Evolutionary conservation across 345 rosid genomes (phyloP).

Genomic region (rapeseed (Brassica napus)): DNA sequence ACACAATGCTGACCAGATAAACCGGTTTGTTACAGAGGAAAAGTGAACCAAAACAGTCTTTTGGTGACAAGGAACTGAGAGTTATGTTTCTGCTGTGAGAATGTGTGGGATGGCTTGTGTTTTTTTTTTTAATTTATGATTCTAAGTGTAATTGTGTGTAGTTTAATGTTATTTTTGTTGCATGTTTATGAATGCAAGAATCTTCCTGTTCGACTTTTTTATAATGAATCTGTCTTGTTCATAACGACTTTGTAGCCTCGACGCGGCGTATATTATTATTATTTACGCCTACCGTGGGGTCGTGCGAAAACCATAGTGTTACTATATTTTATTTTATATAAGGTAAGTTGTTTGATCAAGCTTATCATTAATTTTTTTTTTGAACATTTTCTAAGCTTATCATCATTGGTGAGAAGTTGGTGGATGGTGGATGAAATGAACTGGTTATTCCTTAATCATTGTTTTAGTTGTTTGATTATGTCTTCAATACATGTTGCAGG

Average conservation of each 20-base stretch:
- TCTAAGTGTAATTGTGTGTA: slow-evolving; percentile 23
- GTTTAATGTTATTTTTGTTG: slow-evolving; percentile 19
- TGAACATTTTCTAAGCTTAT: background rate
- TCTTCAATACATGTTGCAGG: background rate
- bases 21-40: slow-evolving; percentile 24
- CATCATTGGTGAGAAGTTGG: slow-evolving; percentile 33
- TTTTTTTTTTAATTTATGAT: slow-evolving; percentile 6
- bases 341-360: background rate
- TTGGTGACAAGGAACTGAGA: background rate
- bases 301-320: background rate
- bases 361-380: background rate
- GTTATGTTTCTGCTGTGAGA: slow-evolving; percentile 16
- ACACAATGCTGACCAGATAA: slow-evolving; percentile 35
- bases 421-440: slow-evolving; percentile 26
- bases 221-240: slow-evolving; percentile 9
- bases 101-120: slow-evolving; percentile 22
- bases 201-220: slow-evolving; percentile 19
- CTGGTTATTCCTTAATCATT: slow-evolving; percentile 28
- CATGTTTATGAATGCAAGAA: slow-evolving; percentile 13
- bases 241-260: background rate
- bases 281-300: slow-evolving; percentile 1
- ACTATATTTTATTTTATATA: background rate
- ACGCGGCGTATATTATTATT: background rate
- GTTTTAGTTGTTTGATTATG: slow-evolving; percentile 7
- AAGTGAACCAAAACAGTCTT: slow-evolving; percentile 35